These are phyloP conservation scores for Tulasnella calospora DNA, from an alignment of 768 basidiomycete genomes.

Conservation along the genomic window DNA sequence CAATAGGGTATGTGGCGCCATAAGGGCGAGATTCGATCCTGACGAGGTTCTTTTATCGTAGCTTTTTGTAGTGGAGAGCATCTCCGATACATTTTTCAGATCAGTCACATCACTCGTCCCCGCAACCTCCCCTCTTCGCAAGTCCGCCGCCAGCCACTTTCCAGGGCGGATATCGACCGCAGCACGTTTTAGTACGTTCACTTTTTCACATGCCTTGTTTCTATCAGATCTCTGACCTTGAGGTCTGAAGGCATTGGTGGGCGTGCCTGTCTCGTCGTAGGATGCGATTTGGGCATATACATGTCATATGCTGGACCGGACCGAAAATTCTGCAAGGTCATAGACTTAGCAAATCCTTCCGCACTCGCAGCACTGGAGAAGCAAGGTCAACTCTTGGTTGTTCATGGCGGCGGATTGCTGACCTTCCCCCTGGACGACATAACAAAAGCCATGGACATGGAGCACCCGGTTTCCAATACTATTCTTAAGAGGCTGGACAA, in stretches of 20 bases:
- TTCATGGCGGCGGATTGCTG: constrained; percentile 52
- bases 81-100: constrained; percentile 63
- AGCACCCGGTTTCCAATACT: constrained; percentile 48
- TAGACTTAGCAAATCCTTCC: constrained; percentile 47
- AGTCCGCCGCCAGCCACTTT: constrained; percentile 36
- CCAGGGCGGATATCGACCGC: constrained; percentile 59
- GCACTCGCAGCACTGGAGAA: constrained; percentile 54
- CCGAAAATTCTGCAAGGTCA: constrained; percentile 51
- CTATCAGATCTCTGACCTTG: not conserved
- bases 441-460: constrained; percentile 52
- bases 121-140: constrained; percentile 28
- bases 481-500: constrained; percentile 60
- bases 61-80: constrained; percentile 60
- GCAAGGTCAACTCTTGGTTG: constrained; percentile 65
- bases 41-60: constrained; percentile 33
- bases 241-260: constrained; percentile 44
- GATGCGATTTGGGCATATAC: constrained; percentile 66
- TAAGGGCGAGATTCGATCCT: not conserved
- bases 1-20: constrained; percentile 54
- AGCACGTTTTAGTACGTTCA: constrained; percentile 56
- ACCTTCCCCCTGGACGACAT: constrained; percentile 71
- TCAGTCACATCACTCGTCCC: constrained; percentile 40
- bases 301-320: constrained; percentile 44
- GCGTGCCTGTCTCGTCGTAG: constrained; percentile 58
- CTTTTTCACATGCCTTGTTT: not conserved